A percentile compares a stretch with the other conserved stretches of the same genome.
phyloP scores from a whole-genome alignment of 371 early-diverging fungal species.

The Thermomucor indicae-seudaticae region DNA sequence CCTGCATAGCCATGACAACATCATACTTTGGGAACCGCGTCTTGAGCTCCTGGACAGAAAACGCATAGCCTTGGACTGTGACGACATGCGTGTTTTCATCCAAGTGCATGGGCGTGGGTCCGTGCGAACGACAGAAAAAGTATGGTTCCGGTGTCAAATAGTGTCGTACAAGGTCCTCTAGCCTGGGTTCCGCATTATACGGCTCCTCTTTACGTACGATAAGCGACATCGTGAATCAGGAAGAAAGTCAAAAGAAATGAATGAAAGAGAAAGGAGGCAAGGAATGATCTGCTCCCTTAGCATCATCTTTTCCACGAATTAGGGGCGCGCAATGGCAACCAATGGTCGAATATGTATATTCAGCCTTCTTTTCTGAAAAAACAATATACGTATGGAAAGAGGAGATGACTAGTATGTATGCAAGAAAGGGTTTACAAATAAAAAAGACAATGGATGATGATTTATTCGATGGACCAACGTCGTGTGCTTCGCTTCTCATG shows the following conservation, averaged over 20 bases:
- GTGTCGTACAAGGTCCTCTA: slow-evolving; percentile 43
- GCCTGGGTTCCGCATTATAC: slow-evolving; percentile 54
- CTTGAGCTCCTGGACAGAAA: slow-evolving; percentile 44
- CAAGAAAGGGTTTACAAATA: neutral
- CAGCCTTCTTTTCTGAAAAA: too few relatives aligned
- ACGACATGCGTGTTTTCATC: slow-evolving; percentile 38
- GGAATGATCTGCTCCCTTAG: neutral
- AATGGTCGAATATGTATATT: neutral
- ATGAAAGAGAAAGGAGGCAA: neutral
- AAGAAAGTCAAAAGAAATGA: neutral
- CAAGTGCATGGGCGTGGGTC: slow-evolving; percentile 75
- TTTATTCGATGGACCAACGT: slow-evolving; percentile 24
- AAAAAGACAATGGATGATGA: neutral
- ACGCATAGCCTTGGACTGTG: slow-evolving; percentile 26
- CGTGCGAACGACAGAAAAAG: slow-evolving; percentile 77
- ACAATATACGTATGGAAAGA: too few relatives aligned
- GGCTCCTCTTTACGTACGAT: slow-evolving; percentile 49
- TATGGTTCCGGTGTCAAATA: slow-evolving; percentile 50
- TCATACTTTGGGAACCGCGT: slow-evolving; percentile 19
- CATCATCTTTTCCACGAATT: neutral
- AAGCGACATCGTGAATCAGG: too few relatives aligned
- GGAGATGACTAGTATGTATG: neutral
- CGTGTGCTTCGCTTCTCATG: slow-evolving; percentile 15
- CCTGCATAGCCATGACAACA: slow-evolving; percentile 46
- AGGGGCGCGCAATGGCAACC: neutral